A percentile compares a stretch with the other conserved stretches of the same genome.
Evolutionary conservation across 495 filamentous ascomycete genomes (phyloP).

Genomic region (Hypoxylon fuscum): DNA sequence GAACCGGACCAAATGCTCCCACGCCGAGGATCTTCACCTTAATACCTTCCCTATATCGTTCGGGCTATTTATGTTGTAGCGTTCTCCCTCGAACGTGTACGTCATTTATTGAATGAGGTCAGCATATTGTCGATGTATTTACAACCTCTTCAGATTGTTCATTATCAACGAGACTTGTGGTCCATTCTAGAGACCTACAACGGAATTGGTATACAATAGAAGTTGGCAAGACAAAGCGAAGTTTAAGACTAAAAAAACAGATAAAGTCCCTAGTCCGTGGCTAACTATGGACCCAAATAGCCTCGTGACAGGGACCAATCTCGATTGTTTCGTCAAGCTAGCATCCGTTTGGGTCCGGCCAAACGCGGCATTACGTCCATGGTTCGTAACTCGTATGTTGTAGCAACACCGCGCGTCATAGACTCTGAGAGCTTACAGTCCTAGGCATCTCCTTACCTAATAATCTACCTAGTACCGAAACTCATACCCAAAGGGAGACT

Average conservation of each 20-base stretch:
- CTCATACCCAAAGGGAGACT: slow-evolving; percentile 3
- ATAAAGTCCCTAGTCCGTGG: neutral
- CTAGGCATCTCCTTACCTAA: slow-evolving; percentile 11
- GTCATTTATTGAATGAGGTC: neutral
- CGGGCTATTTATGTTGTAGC: slow-evolving; percentile 14
- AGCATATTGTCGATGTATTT: too few relatives aligned
- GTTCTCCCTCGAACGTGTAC: neutral
- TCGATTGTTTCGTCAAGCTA: slow-evolving; percentile 23
- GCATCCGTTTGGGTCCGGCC: slow-evolving; percentile 18
- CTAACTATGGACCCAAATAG: neutral
- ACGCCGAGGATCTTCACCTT: slow-evolving; percentile 15
- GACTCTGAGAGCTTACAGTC: slow-evolving; percentile 7
- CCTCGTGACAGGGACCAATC: slow-evolving; percentile 25
- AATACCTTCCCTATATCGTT: slow-evolving; percentile 9
- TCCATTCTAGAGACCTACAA: too few relatives aligned
- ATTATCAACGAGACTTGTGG: slow-evolving; percentile 1
- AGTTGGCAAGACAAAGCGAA: too few relatives aligned
- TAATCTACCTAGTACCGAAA: neutral
- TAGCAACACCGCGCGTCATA: slow-evolving; percentile 27
- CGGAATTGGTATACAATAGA: too few relatives aligned
- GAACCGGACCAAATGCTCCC: slow-evolving; percentile 29
- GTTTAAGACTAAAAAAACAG: neutral
- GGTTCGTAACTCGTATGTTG: slow-evolving; percentile 16
- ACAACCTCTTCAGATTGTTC: neutral
- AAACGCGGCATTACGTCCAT: slow-evolving; percentile 32